These are phyloP conservation scores for Vaccinium darrowii DNA, from an alignment of 148 eudicot genomes.

Conservation along the genomic window DNA sequence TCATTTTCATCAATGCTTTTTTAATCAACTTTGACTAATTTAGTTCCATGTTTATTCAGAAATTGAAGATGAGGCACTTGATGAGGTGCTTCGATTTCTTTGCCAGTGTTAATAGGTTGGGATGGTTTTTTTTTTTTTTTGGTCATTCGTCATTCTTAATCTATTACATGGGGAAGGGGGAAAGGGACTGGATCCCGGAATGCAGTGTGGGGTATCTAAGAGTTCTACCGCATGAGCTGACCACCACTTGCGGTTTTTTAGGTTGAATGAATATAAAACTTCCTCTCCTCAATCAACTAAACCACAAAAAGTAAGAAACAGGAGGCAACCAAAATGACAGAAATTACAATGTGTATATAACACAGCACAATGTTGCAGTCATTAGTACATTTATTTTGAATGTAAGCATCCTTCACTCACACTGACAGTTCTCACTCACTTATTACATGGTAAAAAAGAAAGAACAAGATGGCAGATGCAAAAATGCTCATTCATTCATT, in stretches of 20 bases:
- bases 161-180: too few species aligned
- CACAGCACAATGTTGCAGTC: background rate
- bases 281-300: background rate
- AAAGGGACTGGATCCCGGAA: too few species aligned
- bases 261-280: too few species aligned
- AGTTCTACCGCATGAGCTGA: too few species aligned
- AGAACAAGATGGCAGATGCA: background rate
- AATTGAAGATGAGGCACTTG: too few species aligned
- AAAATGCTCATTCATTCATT: background rate
- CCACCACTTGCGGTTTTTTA: too few species aligned
- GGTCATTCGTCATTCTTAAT: too few species aligned
- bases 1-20: background rate
- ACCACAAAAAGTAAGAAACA: background rate
- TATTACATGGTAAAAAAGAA: background rate
- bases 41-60: background rate
- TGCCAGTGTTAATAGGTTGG: too few species aligned
- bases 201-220: too few species aligned
- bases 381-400: background rate
- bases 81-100: too few species aligned
- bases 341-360: background rate
- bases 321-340: background rate
- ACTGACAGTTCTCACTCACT: background rate
- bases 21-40: background rate
- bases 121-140: too few species aligned
- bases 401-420: background rate